phyloP scores from a whole-genome alignment of 176 grass and related monocot genomes.

The Puya raimondii region DNA sequence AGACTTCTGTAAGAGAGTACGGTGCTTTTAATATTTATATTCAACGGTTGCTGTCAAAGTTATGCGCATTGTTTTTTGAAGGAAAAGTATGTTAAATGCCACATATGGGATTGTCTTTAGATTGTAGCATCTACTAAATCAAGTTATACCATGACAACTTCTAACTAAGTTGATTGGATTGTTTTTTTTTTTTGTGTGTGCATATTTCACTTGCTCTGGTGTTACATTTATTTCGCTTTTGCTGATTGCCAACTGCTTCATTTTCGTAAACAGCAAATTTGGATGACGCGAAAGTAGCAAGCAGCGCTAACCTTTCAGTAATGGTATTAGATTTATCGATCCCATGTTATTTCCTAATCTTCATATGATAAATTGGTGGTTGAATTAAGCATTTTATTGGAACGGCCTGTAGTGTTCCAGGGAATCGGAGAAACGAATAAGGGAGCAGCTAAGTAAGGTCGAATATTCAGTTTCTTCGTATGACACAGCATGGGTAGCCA shows the following conservation, averaged over 20 bases:
- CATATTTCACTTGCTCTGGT: background rate
- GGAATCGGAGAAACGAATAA: constrained; percentile 43
- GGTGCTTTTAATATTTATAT: no score
- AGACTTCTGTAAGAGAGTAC: no score
- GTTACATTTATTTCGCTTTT: background rate
- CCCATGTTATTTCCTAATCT: background rate
- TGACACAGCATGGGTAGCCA: constrained; percentile 34
- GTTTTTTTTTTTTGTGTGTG: no score
- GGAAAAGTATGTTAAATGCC: no score
- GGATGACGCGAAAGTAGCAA: background rate
- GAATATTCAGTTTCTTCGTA: constrained; percentile 24
- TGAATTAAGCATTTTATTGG: background rate
- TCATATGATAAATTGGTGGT: background rate
- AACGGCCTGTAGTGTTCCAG: constrained; percentile 22
- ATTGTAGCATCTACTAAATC: no score
- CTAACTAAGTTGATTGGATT: background rate
- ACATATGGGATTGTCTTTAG: no score
- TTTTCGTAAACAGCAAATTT: background rate
- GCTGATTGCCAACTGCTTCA: background rate
- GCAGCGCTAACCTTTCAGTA: background rate
- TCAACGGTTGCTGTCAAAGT: no score
- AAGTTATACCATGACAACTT: no score
- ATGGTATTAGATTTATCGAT: constrained; percentile 1
- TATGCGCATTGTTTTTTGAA: no score
- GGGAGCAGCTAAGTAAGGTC: constrained; percentile 28